Evolutionary conservation across 345 rosid species (phyloP).

Genomic region (Eucalyptus caleyi): DNA sequence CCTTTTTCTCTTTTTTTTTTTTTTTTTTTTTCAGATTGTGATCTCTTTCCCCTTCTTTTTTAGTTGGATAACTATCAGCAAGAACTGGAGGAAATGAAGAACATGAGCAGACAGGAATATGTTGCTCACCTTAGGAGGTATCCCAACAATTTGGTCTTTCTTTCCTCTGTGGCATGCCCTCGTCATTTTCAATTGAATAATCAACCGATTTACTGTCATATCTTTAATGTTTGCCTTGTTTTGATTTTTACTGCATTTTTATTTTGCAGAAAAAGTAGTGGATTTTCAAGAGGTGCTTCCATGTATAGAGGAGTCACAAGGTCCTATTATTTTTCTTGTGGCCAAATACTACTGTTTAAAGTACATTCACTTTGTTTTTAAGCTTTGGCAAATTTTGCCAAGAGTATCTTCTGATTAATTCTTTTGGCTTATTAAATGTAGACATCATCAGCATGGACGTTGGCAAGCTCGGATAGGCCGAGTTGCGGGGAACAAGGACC

Average conservation of each 20-base stretch:
- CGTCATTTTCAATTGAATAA: background rate
- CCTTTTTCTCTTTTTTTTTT: no score
- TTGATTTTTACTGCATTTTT: background rate
- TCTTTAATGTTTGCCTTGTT: background rate
- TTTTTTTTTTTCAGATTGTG: background rate
- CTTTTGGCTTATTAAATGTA: background rate
- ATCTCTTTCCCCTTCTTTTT: background rate
- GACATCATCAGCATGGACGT: conserved; percentile 98
- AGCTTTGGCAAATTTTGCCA: background rate
- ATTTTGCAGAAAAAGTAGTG: conserved; percentile 73
- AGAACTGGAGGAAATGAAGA: conserved; percentile 79
- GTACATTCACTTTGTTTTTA: background rate
- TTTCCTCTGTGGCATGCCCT: background rate
- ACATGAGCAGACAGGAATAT: conserved; percentile 82
- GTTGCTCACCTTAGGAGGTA: conserved; percentile 91
- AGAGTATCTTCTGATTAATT: background rate
- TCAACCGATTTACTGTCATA: background rate
- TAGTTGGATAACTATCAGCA: conserved; percentile 72
- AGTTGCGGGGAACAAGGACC: conserved; percentile 98
- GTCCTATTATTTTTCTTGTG: conserved; percentile 11
- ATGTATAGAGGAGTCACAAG: conserved; percentile 99
- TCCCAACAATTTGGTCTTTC: background rate
- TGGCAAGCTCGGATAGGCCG: conserved; percentile 99
- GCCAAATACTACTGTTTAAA: background rate
- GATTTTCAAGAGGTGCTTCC: conserved; percentile 98